Evolutionary conservation across 306 rosid genomes (phyloP).

Genomic region (Carpinus fangiana): DNA sequence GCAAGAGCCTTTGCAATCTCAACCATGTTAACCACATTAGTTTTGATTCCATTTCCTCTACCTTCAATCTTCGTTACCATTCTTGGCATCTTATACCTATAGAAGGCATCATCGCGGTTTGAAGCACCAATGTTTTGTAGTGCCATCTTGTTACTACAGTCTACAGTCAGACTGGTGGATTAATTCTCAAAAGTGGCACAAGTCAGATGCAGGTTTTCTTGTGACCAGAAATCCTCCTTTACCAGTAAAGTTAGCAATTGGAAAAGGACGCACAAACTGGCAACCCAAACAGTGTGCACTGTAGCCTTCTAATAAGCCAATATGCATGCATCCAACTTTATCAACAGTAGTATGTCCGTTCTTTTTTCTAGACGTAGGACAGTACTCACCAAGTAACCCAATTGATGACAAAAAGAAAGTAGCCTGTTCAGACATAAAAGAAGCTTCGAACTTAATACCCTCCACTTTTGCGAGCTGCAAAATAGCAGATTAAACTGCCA

Average conservation of each 20-base stretch:
- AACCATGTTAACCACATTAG: slow-evolving; percentile 76
- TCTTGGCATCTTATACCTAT: slow-evolving; percentile 90
- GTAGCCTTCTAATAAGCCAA: slow-evolving; percentile 36
- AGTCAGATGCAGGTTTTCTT: slow-evolving; percentile 18
- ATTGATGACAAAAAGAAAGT: slow-evolving; percentile 55
- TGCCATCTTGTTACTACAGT: slow-evolving; percentile 47
- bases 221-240: neutral
- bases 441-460: slow-evolving; percentile 51
- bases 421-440: slow-evolving; percentile 75
- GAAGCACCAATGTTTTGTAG: slow-evolving; percentile 80
- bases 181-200: slow-evolving; percentile 27
- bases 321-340: slow-evolving; percentile 43
- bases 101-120: slow-evolving; percentile 86
- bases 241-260: slow-evolving; percentile 2
- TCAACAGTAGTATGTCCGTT: slow-evolving; percentile 25
- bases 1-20: slow-evolving; percentile 88
- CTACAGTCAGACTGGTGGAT: neutral
- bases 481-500: slow-evolving; percentile 44
- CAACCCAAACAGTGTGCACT: slow-evolving; percentile 27
- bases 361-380: slow-evolving; percentile 71
- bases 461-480: slow-evolving; percentile 49
- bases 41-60: slow-evolving; percentile 84
- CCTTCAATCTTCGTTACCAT: slow-evolving; percentile 85
- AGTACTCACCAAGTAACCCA: slow-evolving; percentile 67
- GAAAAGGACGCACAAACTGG: slow-evolving; percentile 39